Conservation (phyloP, 23 red algal genomes). For the Gracilaria gracilis region DNA sequence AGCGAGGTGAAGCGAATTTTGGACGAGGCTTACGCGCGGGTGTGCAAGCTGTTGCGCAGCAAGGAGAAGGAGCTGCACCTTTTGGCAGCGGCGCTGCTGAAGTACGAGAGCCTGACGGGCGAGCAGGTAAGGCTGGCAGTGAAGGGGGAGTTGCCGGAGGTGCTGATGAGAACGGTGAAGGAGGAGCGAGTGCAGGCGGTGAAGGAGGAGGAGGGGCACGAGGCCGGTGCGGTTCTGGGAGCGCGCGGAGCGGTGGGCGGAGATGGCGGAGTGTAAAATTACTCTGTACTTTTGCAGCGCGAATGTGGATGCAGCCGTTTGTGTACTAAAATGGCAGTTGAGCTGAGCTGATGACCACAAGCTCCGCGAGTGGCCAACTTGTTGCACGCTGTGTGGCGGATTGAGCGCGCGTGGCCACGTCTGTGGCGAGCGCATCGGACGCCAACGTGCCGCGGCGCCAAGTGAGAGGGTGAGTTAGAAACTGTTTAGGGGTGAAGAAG, state of each 20-base stretch:
- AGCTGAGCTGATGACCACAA: not conserved
- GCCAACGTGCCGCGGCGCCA: not conserved
- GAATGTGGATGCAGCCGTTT: not conserved
- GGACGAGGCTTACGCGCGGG: slow-evolving; percentile 82
- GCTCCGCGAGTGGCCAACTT: not conserved
- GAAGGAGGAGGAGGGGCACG: not conserved
- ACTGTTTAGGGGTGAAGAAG: too few relatives aligned
- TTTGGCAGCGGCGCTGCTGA: slow-evolving; percentile 84
- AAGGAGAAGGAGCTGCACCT: slow-evolving; percentile 88
- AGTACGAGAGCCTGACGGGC: slow-evolving; percentile 89
- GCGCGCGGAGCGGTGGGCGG: slow-evolving; percentile 12
- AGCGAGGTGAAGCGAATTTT: slow-evolving; percentile 82
- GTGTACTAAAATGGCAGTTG: not conserved
- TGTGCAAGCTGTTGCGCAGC: slow-evolving; percentile 71
- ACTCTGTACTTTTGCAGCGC: not conserved
- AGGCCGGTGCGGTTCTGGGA: too few relatives aligned
- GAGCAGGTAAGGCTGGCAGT: slow-evolving; percentile 83
- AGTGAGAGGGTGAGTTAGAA: too few relatives aligned
- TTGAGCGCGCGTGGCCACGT: not conserved
- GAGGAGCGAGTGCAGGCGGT: not conserved
- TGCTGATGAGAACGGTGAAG: not conserved
- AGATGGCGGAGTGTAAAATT: slow-evolving; percentile 6
- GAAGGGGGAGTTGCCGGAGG: slow-evolving; percentile 51
- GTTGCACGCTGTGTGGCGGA: not conserved
- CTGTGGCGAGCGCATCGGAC: not conserved